Evolutionary conservation across 345 rosid genomes (phyloP), one percentile per base, ranked within the genome.

Genomic region (Arabidopsis arenosa): DNA sequence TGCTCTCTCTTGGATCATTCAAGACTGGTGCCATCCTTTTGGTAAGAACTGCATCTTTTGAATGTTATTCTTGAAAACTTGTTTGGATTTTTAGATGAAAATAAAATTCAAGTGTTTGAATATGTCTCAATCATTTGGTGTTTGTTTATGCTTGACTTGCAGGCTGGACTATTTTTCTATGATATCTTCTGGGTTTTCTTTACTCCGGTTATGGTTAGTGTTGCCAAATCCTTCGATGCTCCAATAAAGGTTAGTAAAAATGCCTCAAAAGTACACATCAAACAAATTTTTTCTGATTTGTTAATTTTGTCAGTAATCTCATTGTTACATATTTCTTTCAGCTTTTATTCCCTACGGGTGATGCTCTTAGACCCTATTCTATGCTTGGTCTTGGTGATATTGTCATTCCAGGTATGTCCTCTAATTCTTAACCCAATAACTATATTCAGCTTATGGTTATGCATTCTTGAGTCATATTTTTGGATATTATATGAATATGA

Each of bases 321-420:
- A 73, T 13, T 61, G 15, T 73, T 66, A 11, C 18, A 36, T 35
- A 49, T 51, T 44, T 33, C 23, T 41, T 81, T 77, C 83, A 95
- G 99, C 97, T 95, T 75, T 84, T 95, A 75, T 95, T 95, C 87
- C 98, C 99, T 56, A 95, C 98, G 4, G 87, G 85, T 1, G 93
- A 89, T 77, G 30, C 85, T 51, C 76, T 78, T 33, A 83, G 99
- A 15, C 99, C 99, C 44, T 95, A 80, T 83, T 95, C 99, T 80
- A 90, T 95, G 99, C 96, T 95, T 78, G 98, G 99, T 28, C 99
- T 95, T 83, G 99, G 99, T 75, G 99, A 92, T 66, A 93, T 95
- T 83, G 99, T 95, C 74, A 93, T 95, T 59, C 99, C 99, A 4
- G 99, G 99, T 93, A 88, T 63, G 82, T 72, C 13, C 18, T 33